Conservation (phyloP, 106 monocot genomes). For the Agapanthus africanus region DNA sequence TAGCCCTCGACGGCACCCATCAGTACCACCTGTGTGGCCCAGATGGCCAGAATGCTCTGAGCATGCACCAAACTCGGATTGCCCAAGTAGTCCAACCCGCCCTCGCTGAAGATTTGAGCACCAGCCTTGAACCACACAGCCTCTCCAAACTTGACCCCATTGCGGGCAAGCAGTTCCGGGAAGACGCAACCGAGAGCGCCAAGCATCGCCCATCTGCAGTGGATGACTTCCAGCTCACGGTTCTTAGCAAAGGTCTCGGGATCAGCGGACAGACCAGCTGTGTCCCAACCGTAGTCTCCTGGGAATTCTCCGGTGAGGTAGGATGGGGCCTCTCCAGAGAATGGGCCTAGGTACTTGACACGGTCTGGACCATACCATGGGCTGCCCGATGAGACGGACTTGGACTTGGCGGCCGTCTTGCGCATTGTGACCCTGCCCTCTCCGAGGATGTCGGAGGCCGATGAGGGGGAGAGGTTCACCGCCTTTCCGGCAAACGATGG, state of each 20-base stretch:
- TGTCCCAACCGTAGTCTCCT: slow-evolving; percentile 44
- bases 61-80: slow-evolving; percentile 29
- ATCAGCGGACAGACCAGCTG: slow-evolving; percentile 32
- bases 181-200: slow-evolving; percentile 31
- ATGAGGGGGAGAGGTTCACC: slow-evolving; percentile 21
- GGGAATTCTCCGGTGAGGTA: slow-evolving; percentile 71
- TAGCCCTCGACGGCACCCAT: slow-evolving; percentile 33
- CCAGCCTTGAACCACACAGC: slow-evolving; percentile 35
- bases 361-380: slow-evolving; percentile 44
- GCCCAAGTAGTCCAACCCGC: slow-evolving; percentile 29
- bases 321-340: slow-evolving; percentile 49
- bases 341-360: slow-evolving; percentile 44
- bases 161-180: slow-evolving; percentile 29
- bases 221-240: slow-evolving; percentile 36
- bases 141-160: slow-evolving; percentile 32
- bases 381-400: slow-evolving; percentile 23
- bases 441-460: slow-evolving; percentile 14
- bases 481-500: slow-evolving; percentile 30
- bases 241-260: slow-evolving; percentile 41
- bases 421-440: slow-evolving; percentile 28
- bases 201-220: slow-evolving; percentile 33
- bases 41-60: slow-evolving; percentile 31
- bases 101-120: slow-evolving; percentile 26
- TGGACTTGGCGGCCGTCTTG: slow-evolving; percentile 16
- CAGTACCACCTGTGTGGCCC: slow-evolving; percentile 26